A percentile compares a stretch with the other conserved stretches of the same genome.
These are phyloP conservation scores for Pinus tabuliformis DNA, from an alignment of 75 land plant genomes.

Conservation along the genomic window DNA sequence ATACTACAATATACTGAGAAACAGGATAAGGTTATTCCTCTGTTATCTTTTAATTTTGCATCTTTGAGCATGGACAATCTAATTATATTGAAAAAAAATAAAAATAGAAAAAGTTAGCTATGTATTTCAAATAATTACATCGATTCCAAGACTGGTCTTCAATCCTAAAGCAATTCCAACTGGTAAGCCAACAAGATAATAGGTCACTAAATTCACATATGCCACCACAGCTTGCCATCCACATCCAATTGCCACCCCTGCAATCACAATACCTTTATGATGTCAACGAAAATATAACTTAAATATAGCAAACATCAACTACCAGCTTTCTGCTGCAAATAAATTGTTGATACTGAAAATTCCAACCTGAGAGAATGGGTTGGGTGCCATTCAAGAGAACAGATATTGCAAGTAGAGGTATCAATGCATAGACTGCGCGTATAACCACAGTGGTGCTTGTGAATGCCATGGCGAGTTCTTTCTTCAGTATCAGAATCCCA, in stretches of 20 bases:
- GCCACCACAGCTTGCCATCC: constrained; percentile 59
- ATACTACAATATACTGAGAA: too few relatives aligned
- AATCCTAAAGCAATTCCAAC: constrained; percentile 43
- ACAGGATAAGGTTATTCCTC: background rate
- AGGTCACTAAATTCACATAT: constrained; percentile 34
- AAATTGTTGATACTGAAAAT: too few relatives aligned
- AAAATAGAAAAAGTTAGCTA: background rate
- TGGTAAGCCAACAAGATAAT: constrained; percentile 48
- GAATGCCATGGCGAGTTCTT: constrained; percentile 37
- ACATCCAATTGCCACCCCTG: constrained; percentile 54
- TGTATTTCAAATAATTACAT: constrained; percentile 14
- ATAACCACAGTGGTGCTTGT: constrained; percentile 37
- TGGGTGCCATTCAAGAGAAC: constrained; percentile 47
- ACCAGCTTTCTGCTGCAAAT: too few relatives aligned
- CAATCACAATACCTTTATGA: background rate
- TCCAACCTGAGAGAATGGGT: constrained; percentile 51
- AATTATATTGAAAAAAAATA: background rate
- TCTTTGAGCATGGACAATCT: background rate
- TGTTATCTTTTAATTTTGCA: background rate
- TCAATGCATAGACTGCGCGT: constrained; percentile 30
- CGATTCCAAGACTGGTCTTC: constrained; percentile 32
- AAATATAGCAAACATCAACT: too few relatives aligned
- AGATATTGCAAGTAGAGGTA: constrained; percentile 49
- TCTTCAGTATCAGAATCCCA: constrained; percentile 22
- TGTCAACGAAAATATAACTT: too few relatives aligned